Evolutionary conservation across 768 basidiomycete genomes (phyloP), one percentile per base, ranked within the genome.

Genomic region (Mrakia hoshinonis): DNA sequence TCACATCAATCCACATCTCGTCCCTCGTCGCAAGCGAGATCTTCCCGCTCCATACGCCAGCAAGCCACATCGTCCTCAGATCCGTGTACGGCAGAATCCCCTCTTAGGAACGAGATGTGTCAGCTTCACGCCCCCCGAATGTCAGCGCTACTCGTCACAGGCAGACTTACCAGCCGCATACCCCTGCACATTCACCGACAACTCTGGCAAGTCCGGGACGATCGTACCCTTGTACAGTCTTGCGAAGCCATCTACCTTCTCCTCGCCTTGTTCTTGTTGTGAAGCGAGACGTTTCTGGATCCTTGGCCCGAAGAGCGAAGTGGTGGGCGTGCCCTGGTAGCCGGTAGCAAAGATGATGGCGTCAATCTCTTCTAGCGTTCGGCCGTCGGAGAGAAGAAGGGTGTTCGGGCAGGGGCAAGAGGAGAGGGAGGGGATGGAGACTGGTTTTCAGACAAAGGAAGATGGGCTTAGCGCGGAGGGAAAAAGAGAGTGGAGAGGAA

Each of bases 311-410:
- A 46, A 64, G 46, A 46, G 63, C 43, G 48, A 24, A 13, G 26
- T 64, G 20, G 43, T 22, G 13, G n/a, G n/a, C 5, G 39, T 36
- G n/a, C 46, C 38, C 20, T 46, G 36, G 39, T 47, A 64, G 26
- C 63, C 63, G 4, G 63, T 64, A 3, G 43, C 39, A 26, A 64
- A 64, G 12, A 64, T 48, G 46, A 64, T 48, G 43, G 63, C 63
- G 46, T 64, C 46, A 12, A 64, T 64, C 43, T 43, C 13, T 20
- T 10, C 60, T 7, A 43, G 60, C 1, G 39, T 18, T 3, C 24
- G 15, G 6, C 26, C 46, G 24, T 39, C 36, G n/a, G 63, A 11
- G 26, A 39, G 63, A 18, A 26, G 46, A 9, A 39, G n/a, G 0
- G 36, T 24, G 63, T 24, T 24, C 22, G 38, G 15, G 6, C 24